Conservation (phyloP, 176 grass and related monocot genomes). For the Otatea glauca region DNA sequence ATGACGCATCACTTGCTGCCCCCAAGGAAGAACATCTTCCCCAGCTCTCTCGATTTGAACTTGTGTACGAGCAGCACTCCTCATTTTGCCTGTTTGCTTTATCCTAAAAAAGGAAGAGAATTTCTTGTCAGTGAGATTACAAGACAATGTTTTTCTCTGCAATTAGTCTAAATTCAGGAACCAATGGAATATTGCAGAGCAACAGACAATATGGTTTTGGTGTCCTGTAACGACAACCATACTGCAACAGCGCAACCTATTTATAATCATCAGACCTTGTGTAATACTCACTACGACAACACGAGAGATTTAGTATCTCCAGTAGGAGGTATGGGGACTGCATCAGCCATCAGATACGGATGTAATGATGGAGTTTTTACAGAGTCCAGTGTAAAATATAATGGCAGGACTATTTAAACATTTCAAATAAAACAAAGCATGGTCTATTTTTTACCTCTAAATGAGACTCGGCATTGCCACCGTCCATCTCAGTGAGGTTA, state of each 20-base stretch:
- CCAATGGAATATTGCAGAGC: background rate
- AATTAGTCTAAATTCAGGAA: conserved; percentile 1
- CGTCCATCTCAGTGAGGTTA: conserved; percentile 60
- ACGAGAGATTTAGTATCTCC: background rate
- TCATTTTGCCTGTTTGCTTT: conserved; percentile 65
- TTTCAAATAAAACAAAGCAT: conserved; percentile 22
- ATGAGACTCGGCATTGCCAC: conserved; percentile 48
- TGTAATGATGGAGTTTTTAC: background rate
- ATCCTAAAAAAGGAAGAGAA: conserved; percentile 52
- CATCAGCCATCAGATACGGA: background rate
- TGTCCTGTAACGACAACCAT: background rate
- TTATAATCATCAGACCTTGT: background rate
- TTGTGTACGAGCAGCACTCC: conserved; percentile 84
- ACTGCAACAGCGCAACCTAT: background rate
- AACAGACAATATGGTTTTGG: background rate
- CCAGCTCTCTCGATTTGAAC: conserved; percentile 95
- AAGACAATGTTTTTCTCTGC: background rate
- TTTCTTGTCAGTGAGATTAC: conserved; percentile 6
- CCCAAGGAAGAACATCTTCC: conserved; percentile 96
- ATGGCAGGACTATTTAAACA: conserved; percentile 1
- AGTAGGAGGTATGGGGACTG: background rate
- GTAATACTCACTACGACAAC: background rate
- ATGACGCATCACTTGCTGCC: conserved; percentile 74
- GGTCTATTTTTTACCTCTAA: conserved; percentile 54
- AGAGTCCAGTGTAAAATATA: background rate